A percentile compares a stretch with the other conserved stretches of the same genome.
phyloP scores from a whole-genome alignment of 495 filamentous ascomycete genomes.

The Filosporella fistucella region DNA sequence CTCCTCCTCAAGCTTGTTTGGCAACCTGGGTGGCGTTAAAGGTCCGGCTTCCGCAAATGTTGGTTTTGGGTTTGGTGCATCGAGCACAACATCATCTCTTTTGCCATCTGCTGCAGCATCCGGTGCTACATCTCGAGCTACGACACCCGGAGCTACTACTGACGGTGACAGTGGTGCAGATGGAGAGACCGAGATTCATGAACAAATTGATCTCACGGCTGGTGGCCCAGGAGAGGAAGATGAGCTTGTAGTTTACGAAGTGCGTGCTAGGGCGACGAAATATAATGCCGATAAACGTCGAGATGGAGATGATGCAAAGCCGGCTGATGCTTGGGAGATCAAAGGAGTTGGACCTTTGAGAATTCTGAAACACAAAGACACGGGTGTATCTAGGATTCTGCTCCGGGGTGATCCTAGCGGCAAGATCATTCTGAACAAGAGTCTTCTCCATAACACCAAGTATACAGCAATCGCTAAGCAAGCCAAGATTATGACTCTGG shows the following conservation, averaged over 20 bases:
- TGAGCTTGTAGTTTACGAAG: conserved; percentile 59
- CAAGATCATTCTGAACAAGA: conserved; percentile 62
- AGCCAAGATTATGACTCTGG: conserved; percentile 50
- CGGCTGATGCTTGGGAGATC: conserved; percentile 45
- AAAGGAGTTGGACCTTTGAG: conserved; percentile 62
- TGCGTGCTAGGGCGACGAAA: conserved; percentile 59
- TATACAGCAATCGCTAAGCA: conserved; percentile 53
- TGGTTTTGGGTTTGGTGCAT: conserved; percentile 29
- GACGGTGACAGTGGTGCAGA: conserved; percentile 29
- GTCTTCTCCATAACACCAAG: conserved; percentile 48
- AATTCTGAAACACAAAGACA: conserved; percentile 62
- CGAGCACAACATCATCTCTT: conserved; percentile 28
- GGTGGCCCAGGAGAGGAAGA: conserved; percentile 67
- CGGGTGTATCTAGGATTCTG: conserved; percentile 57
- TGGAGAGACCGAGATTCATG: conserved; percentile 28
- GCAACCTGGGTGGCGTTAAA: conserved; percentile 1
- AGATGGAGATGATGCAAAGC: conserved; percentile 19
- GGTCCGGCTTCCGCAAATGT: conserved; percentile 13
- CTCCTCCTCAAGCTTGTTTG: conserved; percentile 15
- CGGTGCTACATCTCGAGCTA: conserved; percentile 40
- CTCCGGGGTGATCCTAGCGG: conserved; percentile 67
- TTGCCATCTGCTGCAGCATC: conserved; percentile 33
- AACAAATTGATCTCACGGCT: conserved; percentile 58
- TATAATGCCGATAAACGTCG: conserved; percentile 31
- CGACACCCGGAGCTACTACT: conserved; percentile 43